phyloP scores from a whole-genome alignment of 176 grass and related monocot genomes.

The Neostapfia colusana region DNA sequence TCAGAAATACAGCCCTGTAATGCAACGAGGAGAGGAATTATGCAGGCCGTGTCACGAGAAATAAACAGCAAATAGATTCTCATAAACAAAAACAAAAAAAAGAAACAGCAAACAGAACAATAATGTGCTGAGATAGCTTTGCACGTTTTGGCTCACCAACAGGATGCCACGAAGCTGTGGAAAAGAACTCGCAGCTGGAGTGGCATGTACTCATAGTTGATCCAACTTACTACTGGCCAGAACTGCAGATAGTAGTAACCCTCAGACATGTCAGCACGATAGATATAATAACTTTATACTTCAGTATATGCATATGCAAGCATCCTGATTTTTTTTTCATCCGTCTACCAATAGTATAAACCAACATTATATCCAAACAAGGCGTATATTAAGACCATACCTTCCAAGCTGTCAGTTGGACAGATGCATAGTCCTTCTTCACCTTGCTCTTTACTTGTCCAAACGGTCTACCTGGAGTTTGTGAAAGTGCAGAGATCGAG shows the following conservation, averaged over 20 bases:
- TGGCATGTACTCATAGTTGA: slow-evolving; percentile 91
- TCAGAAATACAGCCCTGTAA: slow-evolving; percentile 75
- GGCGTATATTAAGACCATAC: slow-evolving; percentile 33
- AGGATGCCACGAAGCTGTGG: slow-evolving; percentile 71
- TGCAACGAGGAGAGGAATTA: neutral
- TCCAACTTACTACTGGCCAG: slow-evolving; percentile 82
- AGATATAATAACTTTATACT: too few species aligned
- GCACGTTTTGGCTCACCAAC: slow-evolving; percentile 56
- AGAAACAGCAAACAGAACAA: neutral
- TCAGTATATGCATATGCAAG: too few species aligned
- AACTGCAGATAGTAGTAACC: slow-evolving; percentile 54
- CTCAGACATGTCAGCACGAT: slow-evolving; percentile 13
- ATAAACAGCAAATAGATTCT: neutral
- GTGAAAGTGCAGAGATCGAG: neutral
- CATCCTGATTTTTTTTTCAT: neutral
- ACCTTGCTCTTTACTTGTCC: slow-evolving; percentile 72
- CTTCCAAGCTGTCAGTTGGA: slow-evolving; percentile 88
- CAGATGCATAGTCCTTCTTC: slow-evolving; percentile 65
- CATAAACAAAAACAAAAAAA: too few species aligned
- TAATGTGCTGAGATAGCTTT: neutral
- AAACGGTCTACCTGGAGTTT: slow-evolving; percentile 71
- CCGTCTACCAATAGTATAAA: neutral
- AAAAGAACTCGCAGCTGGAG: slow-evolving; percentile 87
- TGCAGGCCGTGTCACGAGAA: neutral
- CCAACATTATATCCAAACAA: too few species aligned